These are phyloP conservation scores for Pouteria campechiana DNA, from an alignment of 179 eudicot genomes.

Conservation along the genomic window DNA sequence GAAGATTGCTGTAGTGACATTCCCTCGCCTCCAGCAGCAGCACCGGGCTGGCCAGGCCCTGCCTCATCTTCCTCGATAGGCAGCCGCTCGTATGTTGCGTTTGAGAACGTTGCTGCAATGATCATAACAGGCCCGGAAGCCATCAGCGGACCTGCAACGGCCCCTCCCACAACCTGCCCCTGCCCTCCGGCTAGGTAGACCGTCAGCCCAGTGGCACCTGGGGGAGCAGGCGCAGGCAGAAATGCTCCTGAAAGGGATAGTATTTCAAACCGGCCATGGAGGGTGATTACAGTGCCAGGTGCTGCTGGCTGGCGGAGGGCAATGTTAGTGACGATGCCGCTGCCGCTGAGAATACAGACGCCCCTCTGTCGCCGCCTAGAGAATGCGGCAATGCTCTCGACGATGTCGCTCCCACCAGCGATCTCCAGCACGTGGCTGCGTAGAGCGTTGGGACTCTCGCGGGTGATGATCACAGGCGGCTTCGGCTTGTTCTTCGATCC, in stretches of 20 bases:
- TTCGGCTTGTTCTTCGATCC: slow-evolving; percentile 76
- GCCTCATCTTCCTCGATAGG: slow-evolving; percentile 52
- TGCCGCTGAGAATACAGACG: slow-evolving; percentile 66
- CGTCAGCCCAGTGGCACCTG: slow-evolving; percentile 50
- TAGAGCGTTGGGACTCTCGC: slow-evolving; percentile 53
- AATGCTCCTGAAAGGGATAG: slow-evolving; percentile 58
- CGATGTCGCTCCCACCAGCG: slow-evolving; percentile 37
- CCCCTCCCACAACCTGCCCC: slow-evolving; percentile 77
- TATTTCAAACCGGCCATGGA: slow-evolving; percentile 68
- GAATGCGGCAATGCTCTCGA: slow-evolving; percentile 34
- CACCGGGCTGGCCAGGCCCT: no score
- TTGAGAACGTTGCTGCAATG: slow-evolving; percentile 55
- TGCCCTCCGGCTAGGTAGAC: slow-evolving; percentile 67
- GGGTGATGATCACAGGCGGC: slow-evolving; percentile 57
- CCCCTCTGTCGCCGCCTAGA: slow-evolving; percentile 61
- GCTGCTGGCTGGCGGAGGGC: slow-evolving; percentile 48
- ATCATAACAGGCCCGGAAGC: slow-evolving; percentile 69
- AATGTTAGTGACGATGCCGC: slow-evolving; percentile 51
- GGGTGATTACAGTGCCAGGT: slow-evolving; percentile 35
- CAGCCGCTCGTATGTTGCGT: slow-evolving; percentile 53
- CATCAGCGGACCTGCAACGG: slow-evolving; percentile 38
- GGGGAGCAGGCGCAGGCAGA: slow-evolving; percentile 60
- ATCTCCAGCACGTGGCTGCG: slow-evolving; percentile 57
- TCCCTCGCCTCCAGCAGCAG: slow-evolving; percentile 9
- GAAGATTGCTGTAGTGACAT: slow-evolving; percentile 14